Base-by-base conservation (phyloP, 176 grass and related monocot species). In the Oryza meridionalis region DNA sequence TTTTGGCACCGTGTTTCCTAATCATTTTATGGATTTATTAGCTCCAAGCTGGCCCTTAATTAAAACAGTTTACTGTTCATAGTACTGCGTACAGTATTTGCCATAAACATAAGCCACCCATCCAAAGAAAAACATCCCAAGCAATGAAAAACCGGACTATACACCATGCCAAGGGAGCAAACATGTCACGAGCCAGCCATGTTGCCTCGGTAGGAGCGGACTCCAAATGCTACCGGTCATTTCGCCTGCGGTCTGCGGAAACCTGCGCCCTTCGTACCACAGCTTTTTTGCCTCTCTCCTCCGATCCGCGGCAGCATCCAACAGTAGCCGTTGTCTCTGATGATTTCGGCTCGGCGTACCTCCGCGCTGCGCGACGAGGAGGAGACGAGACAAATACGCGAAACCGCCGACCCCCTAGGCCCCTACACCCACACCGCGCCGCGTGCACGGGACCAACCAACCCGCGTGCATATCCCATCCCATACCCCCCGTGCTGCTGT, bases 261-360 rank as follows among this genome's bases (percentile, higher is more conserved):
- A 70, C 59, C 47, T 7, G 47, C 44, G 17, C 16, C 51, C 51
- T 2, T 5, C 65, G 47, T 61, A 14, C 53, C 53, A 40, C 53
- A 25, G 25, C 55, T 16, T 11, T 21, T 21, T 26, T 35, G 15
- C 42, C 38, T 8, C 8, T 40, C 38, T 40, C 38, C 38, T 40
- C 38, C 38, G 38, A 40, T 64, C 26, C 5, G 11, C 11, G 16
- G 7, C 53, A n/a, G 53, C 53, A 58, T 19, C n/a, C 19, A 17
- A 21, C 53, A 6, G 40, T 65, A 79, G 67, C 75, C 75, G 84
- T 85, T 86, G 66, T 51, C 66, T 32, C 65, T n/a, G 19, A 58
- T 58, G 53, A 21, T n/a, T n/a, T 58, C 5, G 53, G 19, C 21
- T 24, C 38, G 9, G 5, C 19, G 81, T 35, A 43, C 70, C 40